Evolutionary conservation across 768 basidiomycete species (phyloP).

Genomic region (Pleurotus ostreatus): DNA sequence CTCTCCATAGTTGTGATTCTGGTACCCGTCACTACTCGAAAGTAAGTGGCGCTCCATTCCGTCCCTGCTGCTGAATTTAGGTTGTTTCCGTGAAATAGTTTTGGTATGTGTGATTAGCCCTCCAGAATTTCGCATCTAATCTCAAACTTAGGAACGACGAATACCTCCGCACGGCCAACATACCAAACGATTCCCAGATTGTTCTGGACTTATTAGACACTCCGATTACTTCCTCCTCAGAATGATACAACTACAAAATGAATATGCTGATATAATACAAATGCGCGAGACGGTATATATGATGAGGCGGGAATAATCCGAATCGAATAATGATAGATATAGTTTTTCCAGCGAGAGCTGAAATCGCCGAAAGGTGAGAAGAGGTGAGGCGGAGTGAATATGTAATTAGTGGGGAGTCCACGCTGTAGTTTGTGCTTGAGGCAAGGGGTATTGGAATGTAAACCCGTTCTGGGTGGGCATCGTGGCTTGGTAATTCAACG

Average conservation of each 20-base stretch:
- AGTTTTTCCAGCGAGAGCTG: not conserved
- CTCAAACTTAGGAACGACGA: constrained; percentile 43
- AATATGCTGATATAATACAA: constrained; percentile 3
- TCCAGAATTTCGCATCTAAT: not conserved
- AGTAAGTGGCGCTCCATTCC: constrained; percentile 34
- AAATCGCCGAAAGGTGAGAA: not conserved
- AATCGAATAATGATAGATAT: constrained; percentile 8
- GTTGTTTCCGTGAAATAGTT: constrained; percentile 25
- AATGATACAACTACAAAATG: constrained; percentile 1
- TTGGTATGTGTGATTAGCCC: constrained; percentile 29
- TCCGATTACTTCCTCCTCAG: not conserved
- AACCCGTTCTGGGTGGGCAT: constrained; percentile 4
- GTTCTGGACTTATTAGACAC: constrained; percentile 36
- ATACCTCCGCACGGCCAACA: constrained; percentile 41
- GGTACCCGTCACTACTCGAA: constrained; percentile 92
- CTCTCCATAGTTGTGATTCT: constrained; percentile 69
- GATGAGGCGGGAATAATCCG: not conserved
- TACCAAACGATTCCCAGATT: constrained; percentile 37
- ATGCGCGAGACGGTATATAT: not conserved
- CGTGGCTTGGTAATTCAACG: not conserved
- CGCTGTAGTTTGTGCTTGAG: not conserved
- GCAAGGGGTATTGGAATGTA: not conserved
- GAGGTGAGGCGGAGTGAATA: not conserved
- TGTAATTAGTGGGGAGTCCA: not conserved
- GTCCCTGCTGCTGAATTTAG: not conserved